Conservation (phyloP, 257 asterid genomes). For the Hygrophila difformis region DNA sequence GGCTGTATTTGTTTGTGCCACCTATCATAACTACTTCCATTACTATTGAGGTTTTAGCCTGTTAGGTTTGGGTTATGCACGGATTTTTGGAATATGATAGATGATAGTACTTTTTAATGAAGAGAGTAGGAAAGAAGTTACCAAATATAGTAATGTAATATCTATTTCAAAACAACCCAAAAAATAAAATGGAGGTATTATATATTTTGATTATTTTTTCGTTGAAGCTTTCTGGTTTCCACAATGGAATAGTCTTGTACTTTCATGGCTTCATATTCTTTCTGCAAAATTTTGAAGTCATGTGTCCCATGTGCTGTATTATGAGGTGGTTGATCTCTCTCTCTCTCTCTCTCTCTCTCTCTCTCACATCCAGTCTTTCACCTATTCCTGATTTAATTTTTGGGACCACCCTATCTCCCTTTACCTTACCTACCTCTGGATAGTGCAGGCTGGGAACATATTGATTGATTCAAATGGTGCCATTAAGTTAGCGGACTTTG, state of each 20-base stretch:
- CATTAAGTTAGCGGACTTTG: constrained; percentile 92
- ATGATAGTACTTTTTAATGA: too few species aligned
- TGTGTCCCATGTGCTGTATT: constrained; percentile 4
- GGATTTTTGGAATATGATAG: too few species aligned
- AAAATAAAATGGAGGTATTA: too few species aligned
- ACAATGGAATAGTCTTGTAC: constrained; percentile 1
- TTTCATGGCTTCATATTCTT: constrained; percentile 11
- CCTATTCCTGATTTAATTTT: background rate
- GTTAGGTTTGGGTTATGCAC: too few species aligned
- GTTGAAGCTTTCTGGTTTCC: constrained; percentile 3
- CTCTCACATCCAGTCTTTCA: too few species aligned
- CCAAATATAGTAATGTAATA: too few species aligned
- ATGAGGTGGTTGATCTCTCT: constrained; percentile 15
- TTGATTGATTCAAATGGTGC: constrained; percentile 73
- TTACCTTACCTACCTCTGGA: constrained; percentile 10
- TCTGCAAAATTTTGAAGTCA: background rate
- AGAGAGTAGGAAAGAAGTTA: too few species aligned
- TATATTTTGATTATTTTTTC: constrained; percentile 7
- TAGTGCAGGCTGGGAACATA: constrained; percentile 91
- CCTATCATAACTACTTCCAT: too few species aligned
- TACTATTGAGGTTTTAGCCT: too few species aligned
- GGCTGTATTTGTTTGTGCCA: background rate
- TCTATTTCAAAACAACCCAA: too few species aligned
- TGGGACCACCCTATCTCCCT: background rate
- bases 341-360: too few species aligned